Evolutionary conservation across 129 eudicot genomes (phyloP).

Genomic region (Saussurea involucrata): DNA sequence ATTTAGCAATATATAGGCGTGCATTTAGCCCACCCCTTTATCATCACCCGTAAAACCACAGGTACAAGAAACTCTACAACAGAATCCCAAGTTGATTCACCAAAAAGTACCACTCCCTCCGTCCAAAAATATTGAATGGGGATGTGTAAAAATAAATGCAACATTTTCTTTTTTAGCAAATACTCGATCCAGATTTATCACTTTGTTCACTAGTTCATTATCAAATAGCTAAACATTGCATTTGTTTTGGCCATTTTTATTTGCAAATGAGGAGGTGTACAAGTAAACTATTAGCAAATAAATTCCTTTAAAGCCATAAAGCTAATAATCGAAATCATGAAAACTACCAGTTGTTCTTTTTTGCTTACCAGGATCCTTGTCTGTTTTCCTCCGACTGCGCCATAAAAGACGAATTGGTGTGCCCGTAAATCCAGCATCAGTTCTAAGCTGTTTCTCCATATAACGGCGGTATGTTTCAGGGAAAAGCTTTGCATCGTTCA

Average conservation of each 20-base stretch:
- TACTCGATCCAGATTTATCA: neutral
- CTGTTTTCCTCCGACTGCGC: conserved; percentile 81
- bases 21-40: too few relatives aligned
- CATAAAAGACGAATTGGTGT: conserved; percentile 95
- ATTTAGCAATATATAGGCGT: too few relatives aligned
- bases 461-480: conserved; percentile 85
- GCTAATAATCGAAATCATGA: neutral
- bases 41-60: too few relatives aligned
- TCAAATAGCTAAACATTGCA: neutral
- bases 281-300: neutral
- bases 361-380: conserved; percentile 55
- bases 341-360: neutral
- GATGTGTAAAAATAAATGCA: neutral
- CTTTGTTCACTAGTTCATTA: neutral
- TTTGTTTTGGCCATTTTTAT: neutral
- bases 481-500: conserved; percentile 92
- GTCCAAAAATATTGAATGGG: neutral
- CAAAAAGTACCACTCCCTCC: too few relatives aligned
- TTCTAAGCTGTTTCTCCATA: conserved; percentile 94
- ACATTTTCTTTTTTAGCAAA: neutral
- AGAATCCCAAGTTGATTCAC: too few relatives aligned
- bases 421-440: conserved; percentile 89
- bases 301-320: neutral
- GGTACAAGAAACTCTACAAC: too few relatives aligned
- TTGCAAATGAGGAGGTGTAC: neutral